Percentiles rank a stretch among this genome's conserved stretches.
Evolutionary conservation across 2,329 filamentous ascomycete genomes (phyloP).

Genomic region (Malbranchea cinnamomea): DNA sequence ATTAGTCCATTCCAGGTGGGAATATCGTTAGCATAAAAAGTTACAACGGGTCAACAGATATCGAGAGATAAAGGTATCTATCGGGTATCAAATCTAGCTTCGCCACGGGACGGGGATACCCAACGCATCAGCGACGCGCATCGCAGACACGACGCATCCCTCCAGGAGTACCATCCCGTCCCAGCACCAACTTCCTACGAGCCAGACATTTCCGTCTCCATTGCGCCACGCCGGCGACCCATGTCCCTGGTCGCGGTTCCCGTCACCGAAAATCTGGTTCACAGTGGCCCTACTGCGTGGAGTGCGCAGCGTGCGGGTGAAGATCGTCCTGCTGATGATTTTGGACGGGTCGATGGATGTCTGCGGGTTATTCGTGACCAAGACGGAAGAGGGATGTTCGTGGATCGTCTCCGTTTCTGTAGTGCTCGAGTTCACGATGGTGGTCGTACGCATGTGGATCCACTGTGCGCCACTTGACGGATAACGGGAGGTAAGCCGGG

Average conservation of each 20-base stretch:
- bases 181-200: slow-evolving; percentile 49
- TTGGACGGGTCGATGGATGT: slow-evolving; percentile 24
- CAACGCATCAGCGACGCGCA: slow-evolving; percentile 39
- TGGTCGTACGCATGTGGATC: slow-evolving; percentile 23
- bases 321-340: slow-evolving; percentile 32
- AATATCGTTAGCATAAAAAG: background rate
- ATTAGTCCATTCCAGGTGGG: background rate
- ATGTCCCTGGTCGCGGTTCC: too few species aligned
- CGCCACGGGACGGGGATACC: slow-evolving; percentile 31
- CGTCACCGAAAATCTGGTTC: slow-evolving; percentile 29
- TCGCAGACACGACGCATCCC: slow-evolving; percentile 45
- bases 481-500: slow-evolving; percentile 13
- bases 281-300: slow-evolving; percentile 34
- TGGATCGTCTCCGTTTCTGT: slow-evolving; percentile 43
- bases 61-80: background rate
- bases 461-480: slow-evolving; percentile 18
- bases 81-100: background rate
- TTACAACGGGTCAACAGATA: background rate
- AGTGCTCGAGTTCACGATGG: too few species aligned
- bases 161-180: slow-evolving; percentile 49
- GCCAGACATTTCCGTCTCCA: slow-evolving; percentile 39
- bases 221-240: slow-evolving; percentile 31
- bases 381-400: slow-evolving; percentile 30
- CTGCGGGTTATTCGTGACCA: slow-evolving; percentile 40
- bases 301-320: slow-evolving; percentile 40